These are phyloP conservation scores for Castanea sativa DNA, from an alignment of 306 rosid genomes.

Conservation along the genomic window DNA sequence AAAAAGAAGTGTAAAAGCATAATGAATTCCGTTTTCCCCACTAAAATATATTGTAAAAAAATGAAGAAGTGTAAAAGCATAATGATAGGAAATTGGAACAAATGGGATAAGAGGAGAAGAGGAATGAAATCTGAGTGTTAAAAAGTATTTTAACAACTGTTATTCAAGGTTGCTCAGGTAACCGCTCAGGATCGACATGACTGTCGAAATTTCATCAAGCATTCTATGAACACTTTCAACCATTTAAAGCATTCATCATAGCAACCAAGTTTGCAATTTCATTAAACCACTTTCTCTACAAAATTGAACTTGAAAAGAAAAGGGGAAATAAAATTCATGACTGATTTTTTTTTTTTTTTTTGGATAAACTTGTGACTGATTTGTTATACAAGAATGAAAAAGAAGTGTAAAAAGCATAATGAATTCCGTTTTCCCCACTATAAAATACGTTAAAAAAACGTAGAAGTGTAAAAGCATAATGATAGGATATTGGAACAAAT, in stretches of 20 bases:
- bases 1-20: no score
- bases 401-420: no score
- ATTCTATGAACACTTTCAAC: constrained; percentile 30
- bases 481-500: background rate
- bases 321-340: background rate
- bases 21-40: no score
- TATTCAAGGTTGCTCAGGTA: constrained; percentile 41
- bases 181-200: constrained; percentile 47
- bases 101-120: background rate
- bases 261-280: constrained; percentile 23
- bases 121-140: background rate
- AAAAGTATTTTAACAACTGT: background rate
- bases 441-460: no score
- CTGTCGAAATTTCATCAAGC: constrained; percentile 35
- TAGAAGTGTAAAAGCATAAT: background rate
- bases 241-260: constrained; percentile 38
- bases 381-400: no score
- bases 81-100: background rate
- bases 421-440: no score
- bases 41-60: accelerated
- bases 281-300: background rate
- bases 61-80: background rate
- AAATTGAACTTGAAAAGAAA: background rate
- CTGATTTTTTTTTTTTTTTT: no score
- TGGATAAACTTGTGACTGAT: no score